Percentiles rank a stretch among this genome's conserved stretches.
Conservation (phyloP, 1,139 yeast species). For the Diutina siamensis region DNA sequence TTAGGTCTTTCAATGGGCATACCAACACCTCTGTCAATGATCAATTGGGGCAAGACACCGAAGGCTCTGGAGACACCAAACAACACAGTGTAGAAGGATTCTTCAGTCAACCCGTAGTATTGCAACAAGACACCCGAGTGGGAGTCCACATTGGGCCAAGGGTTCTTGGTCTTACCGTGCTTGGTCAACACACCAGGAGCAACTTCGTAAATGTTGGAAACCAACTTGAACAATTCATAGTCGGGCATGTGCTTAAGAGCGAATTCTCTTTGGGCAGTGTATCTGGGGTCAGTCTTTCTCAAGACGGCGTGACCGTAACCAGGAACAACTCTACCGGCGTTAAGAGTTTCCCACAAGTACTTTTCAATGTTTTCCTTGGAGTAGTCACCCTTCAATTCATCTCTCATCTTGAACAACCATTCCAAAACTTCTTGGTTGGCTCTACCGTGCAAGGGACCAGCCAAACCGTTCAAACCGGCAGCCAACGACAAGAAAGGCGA, state of each 20-base stretch:
- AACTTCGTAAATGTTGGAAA: conserved; percentile 81
- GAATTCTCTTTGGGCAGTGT: conserved; percentile 93
- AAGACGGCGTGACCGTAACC: conserved; percentile 43
- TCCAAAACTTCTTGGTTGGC: conserved; percentile 97
- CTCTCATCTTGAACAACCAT: conserved; percentile 78
- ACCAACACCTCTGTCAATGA: conserved; percentile 93
- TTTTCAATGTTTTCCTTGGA: conserved; percentile 69
- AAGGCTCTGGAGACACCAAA: conserved; percentile 98
- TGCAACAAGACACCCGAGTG: conserved; percentile 95
- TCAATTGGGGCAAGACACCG: conserved; percentile 94
- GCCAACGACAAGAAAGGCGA: conserved; percentile 86
- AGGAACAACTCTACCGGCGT: conserved; percentile 91
- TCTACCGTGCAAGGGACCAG: conserved; percentile 97
- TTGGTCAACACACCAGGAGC: conserved; percentile 92
- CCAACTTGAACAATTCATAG: conserved; percentile 84
- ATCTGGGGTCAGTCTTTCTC: conserved; percentile 96
- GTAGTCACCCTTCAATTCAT: conserved; percentile 61
- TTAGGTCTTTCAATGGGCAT: conserved; percentile 97
- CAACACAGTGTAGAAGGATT: conserved; percentile 92
- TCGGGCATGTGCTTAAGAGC: conserved; percentile 97
- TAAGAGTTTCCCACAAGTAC: conserved; percentile 85
- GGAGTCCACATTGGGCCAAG: conserved; percentile 98
- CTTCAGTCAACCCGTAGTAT: conserved; percentile 93
- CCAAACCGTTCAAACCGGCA: conserved; percentile 93
- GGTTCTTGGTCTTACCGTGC: conserved; percentile 98